Percentiles rank a stretch among this genome's conserved stretches.
These are phyloP conservation scores for Escovopsis sp. DNA, from an alignment of 2,329 filamentous ascomycete species.

Conservation along the genomic window DNA sequence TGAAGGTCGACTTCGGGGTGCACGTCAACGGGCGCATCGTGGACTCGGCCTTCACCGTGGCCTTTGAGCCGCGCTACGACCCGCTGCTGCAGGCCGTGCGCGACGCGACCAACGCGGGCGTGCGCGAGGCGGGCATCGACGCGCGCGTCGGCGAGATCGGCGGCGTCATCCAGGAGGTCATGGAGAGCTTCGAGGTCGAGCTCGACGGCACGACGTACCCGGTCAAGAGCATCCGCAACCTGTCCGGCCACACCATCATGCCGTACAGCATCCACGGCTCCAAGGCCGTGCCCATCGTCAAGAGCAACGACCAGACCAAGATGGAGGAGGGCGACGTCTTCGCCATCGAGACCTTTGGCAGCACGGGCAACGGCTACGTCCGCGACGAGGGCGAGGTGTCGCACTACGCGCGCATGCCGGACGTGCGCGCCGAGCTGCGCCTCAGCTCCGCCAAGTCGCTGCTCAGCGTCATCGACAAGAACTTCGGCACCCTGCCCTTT, in stretches of 20 bases:
- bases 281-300: constrained; percentile 90
- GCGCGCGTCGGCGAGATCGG: constrained; percentile 79
- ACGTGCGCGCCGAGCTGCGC: constrained; percentile 62
- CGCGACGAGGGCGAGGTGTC: constrained; percentile 80
- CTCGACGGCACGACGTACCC: constrained; percentile 65
- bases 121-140: constrained; percentile 77
- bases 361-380: constrained; percentile 79
- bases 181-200: constrained; percentile 87
- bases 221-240: constrained; percentile 72
- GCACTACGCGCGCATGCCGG: constrained; percentile 65
- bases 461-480: constrained; percentile 84
- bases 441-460: constrained; percentile 73
- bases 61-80: constrained; percentile 62
- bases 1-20: constrained; percentile 74
- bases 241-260: constrained; percentile 81
- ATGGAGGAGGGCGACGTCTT: constrained; percentile 97
- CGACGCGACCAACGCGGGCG: constrained; percentile 70
- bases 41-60: constrained; percentile 67
- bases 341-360: constrained; percentile 92
- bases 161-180: constrained; percentile 71
- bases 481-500: constrained; percentile 86
- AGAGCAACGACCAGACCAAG: constrained; percentile 74
- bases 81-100: constrained; percentile 59
- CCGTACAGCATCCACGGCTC: constrained; percentile 83
- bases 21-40: constrained; percentile 71